Evolutionary conservation across 768 basidiomycete genomes (phyloP).

Genomic region (Thelephora aurantiotincta): DNA sequence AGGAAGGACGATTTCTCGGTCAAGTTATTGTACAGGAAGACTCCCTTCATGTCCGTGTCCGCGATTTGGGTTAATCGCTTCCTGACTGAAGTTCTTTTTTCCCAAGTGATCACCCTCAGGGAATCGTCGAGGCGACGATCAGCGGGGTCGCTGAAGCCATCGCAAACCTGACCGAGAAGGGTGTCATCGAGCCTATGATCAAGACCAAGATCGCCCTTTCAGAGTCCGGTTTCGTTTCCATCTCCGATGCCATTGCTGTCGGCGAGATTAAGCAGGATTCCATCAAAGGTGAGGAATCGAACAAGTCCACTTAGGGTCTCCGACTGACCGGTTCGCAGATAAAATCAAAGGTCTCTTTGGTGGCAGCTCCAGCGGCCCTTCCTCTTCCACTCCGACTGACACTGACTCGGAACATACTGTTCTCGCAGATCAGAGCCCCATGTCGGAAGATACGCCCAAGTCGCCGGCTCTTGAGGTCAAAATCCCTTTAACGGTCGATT

Average conservation of each 20-base stretch:
- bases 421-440: conserved; percentile 21
- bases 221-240: conserved; percentile 75
- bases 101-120: conserved; percentile 52
- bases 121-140: conserved; percentile 62
- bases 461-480: conserved; percentile 4
- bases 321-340: conserved; percentile 24
- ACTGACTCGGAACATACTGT: conserved; percentile 15
- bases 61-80: neutral
- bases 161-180: conserved; percentile 70
- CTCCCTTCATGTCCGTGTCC: conserved; percentile 21
- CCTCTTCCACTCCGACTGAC: too few relatives aligned
- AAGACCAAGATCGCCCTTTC: conserved; percentile 76
- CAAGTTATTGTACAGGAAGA: conserved; percentile 60
- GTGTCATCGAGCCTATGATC: conserved; percentile 70
- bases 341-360: conserved; percentile 86
- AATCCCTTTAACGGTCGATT: conserved; percentile 50
- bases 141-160: conserved; percentile 63
- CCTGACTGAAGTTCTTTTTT: neutral
- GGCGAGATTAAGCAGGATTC: conserved; percentile 78
- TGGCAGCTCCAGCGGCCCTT: conserved; percentile 32
- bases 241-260: conserved; percentile 64
- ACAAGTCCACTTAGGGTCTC: too few relatives aligned
- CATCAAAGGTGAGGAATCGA: conserved; percentile 38
- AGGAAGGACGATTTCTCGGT: conserved; percentile 74
- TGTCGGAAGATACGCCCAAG: conserved; percentile 5